Evolutionary conservation across 1,284 basidiomycete genomes (phyloP), one percentile per base, ranked within the genome.

Genomic region (Xerocomus nothofagi): DNA sequence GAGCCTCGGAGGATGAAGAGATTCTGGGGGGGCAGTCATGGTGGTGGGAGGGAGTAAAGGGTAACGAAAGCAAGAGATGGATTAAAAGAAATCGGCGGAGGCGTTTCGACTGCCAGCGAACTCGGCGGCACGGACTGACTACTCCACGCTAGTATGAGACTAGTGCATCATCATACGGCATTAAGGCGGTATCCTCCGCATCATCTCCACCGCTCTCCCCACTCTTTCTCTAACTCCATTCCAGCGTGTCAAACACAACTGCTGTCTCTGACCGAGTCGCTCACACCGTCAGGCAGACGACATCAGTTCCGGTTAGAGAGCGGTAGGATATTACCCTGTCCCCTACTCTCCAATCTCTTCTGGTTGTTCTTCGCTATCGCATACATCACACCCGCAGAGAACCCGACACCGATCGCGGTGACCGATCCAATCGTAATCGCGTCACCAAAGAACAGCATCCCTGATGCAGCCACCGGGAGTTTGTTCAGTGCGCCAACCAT

Each of bases 401-500:
- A 98, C 4, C 97, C 97, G 33, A 93, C 80, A 2, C 76, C 73
- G 47, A 99, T 87, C 27, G 95, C 94, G 11, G 88, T 86, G 39
- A 98, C 88, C 23, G 90, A 95, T 32, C 93, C 91, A 54, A 87
- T 70, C 6, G 91, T 96, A 31, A 92, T 87, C 14, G 83, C 71
- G 71, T 99, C 95, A 34, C 92, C 92, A 68, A 97, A 96, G 75
- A 97, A 96, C 53, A 98, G 70, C 88, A 98, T 93, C 12, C 94
- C 94, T 23, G 91, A 94, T 17, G 93, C 93, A 8, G 97, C 97
- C 31, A 99, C 91, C 17, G 97, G 97, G 14, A 99, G 80, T 75
- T 99, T 99, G 78, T 99, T 99, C 60, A 99, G 73, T 0, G 97
- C 97, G 8, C 97, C 97, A 44, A 98, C 95, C 97, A 99, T 99